A percentile compares a stretch with the other conserved stretches of the same genome.
These are phyloP conservation scores for Xylaria arbuscula DNA, from an alignment of 2,329 filamentous ascomycete species.

Conservation along the genomic window DNA sequence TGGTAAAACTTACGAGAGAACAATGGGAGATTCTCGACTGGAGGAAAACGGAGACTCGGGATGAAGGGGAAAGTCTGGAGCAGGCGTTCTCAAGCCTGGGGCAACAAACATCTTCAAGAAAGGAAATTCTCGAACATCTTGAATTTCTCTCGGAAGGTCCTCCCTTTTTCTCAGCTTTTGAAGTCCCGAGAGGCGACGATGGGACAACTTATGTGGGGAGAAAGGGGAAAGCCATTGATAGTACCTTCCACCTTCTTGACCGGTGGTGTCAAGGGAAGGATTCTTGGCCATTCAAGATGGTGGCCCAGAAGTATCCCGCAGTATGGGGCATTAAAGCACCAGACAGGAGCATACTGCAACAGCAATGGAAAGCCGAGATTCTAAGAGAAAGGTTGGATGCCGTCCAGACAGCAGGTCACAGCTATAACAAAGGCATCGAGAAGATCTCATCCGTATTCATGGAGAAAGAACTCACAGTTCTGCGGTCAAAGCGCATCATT, in stretches of 20 bases:
- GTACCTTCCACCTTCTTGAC: constrained; percentile 61
- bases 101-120: constrained; percentile 10
- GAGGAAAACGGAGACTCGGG: constrained; percentile 51
- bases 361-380: constrained; percentile 23
- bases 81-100: constrained; percentile 38
- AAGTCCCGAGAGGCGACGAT: constrained; percentile 55
- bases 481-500: constrained; percentile 65
- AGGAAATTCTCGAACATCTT: constrained; percentile 51
- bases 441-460: constrained; percentile 55
- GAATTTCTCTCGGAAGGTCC: constrained; percentile 54
- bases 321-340: constrained; percentile 20
- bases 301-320: constrained; percentile 19
- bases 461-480: constrained; percentile 20
- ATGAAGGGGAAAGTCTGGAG: constrained; percentile 42
- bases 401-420: constrained; percentile 30
- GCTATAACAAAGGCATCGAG: constrained; percentile 56
- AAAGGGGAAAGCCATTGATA: constrained; percentile 56
- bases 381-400: constrained; percentile 6
- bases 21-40: constrained; percentile 17
- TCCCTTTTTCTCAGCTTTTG: constrained; percentile 66
- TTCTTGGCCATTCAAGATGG: neutral
- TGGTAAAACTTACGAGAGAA: constrained; percentile 50
- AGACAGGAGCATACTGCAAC: constrained; percentile 6
- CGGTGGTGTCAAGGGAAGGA: constrained; percentile 57
- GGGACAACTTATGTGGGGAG: constrained; percentile 60